Conservation (phyloP, 768 basidiomycete species). For the Podaxis carcinomalis region DNA sequence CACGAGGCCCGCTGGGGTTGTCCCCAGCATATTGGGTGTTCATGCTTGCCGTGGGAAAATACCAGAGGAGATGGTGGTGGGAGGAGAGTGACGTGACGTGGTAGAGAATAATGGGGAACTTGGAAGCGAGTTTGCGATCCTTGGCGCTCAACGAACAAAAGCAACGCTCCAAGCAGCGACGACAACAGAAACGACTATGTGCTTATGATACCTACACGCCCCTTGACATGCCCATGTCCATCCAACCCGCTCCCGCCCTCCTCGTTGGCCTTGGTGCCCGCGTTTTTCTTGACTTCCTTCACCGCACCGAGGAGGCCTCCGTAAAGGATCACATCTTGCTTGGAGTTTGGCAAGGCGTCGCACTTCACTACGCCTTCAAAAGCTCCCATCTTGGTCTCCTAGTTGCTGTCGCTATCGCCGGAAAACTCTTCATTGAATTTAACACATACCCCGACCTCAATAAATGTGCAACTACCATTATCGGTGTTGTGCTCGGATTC, state of each 20-base stretch:
- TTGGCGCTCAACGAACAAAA: background rate
- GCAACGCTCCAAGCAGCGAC: background rate
- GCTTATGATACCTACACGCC: constrained; percentile 17
- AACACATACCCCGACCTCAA: constrained; percentile 46
- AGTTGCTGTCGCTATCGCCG: constrained; percentile 53
- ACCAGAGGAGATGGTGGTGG: too few species aligned
- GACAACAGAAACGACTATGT: constrained; percentile 6
- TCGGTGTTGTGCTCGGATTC: constrained; percentile 67
- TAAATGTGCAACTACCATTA: constrained; percentile 53
- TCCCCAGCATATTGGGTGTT: too few species aligned
- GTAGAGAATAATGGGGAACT: background rate
- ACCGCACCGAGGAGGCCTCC: constrained; percentile 39
- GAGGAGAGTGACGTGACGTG: too few species aligned
- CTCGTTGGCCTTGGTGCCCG: constrained; percentile 74
- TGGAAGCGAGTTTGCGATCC: background rate
- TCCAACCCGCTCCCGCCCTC: constrained; percentile 58
- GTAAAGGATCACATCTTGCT: constrained; percentile 60
- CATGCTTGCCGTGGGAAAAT: too few species aligned
- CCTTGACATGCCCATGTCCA: constrained; percentile 36
- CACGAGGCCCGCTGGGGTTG: too few species aligned
- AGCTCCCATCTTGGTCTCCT: constrained; percentile 49
- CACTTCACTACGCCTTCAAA: constrained; percentile 62
- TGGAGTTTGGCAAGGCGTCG: constrained; percentile 75
- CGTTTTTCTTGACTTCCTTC: constrained; percentile 58
- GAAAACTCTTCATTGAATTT: constrained; percentile 65